Percentiles rank a stretch among this genome's conserved stretches.
phyloP scores from a whole-genome alignment of 176 grass and related monocot species.

The Pontederia paniculata region DNA sequence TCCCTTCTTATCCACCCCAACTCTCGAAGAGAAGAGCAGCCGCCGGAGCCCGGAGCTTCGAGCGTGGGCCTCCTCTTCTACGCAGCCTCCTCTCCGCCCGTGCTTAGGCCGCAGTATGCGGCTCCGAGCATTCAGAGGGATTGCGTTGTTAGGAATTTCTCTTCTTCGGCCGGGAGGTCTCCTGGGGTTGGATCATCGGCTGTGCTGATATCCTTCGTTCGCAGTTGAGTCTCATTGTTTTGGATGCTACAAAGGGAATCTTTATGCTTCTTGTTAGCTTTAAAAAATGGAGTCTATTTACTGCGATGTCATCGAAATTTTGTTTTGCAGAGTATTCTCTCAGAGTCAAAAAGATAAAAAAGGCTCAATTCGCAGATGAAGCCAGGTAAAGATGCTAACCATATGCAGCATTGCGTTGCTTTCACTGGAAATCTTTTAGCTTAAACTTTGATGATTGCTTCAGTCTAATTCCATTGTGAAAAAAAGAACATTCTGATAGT shows the following conservation, averaged over 20 bases:
- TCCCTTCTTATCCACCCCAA: slow-evolving; percentile 16
- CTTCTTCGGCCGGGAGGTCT: slow-evolving; percentile 16
- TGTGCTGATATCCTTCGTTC: slow-evolving; percentile 12
- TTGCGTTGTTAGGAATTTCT: slow-evolving; percentile 8
- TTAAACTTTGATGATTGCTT: no score
- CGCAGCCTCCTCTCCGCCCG: background rate
- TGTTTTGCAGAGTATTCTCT: slow-evolving; percentile 69
- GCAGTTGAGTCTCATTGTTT: slow-evolving; percentile 24
- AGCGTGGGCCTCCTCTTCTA: background rate
- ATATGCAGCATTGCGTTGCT: background rate
- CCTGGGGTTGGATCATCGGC: slow-evolving; percentile 12
- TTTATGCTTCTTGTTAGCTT: background rate
- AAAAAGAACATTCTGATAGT: no score
- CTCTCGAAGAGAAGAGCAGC: slow-evolving; percentile 29
- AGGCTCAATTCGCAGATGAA: slow-evolving; percentile 53
- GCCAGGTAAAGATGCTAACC: slow-evolving; percentile 34
- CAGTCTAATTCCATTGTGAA: no score
- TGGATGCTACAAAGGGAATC: background rate
- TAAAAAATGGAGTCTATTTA: background rate
- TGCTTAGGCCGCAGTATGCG: slow-evolving; percentile 7
- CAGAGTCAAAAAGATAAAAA: slow-evolving; percentile 68
- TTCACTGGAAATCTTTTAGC: no score
- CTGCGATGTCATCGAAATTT: slow-evolving; percentile 5
- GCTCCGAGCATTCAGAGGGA: background rate
- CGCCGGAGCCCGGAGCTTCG: background rate